Percentiles rank a stretch among this genome's conserved stretches.
Evolutionary conservation across 148 eudicot species (phyloP).

Genomic region (Amaranthus hypochondriacus): DNA sequence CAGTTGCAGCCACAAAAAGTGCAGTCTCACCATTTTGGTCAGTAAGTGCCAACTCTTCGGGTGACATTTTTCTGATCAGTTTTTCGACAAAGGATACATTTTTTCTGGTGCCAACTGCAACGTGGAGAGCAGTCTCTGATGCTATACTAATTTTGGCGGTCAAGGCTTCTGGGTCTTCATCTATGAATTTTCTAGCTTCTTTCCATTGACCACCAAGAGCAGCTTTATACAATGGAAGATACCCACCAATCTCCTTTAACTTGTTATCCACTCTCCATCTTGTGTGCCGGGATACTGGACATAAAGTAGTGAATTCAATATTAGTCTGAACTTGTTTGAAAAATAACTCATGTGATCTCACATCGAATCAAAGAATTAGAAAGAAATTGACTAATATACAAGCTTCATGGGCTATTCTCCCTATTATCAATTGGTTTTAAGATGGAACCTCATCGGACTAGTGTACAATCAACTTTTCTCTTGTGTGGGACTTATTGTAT

Average conservation of each 20-base stretch:
- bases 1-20: slow-evolving; percentile 24
- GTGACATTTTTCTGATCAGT: slow-evolving; percentile 12
- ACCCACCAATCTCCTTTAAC: slow-evolving; percentile 18
- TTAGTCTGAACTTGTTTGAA: no score
- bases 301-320: no score
- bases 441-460: no score
- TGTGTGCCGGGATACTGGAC: not conserved
- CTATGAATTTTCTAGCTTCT: slow-evolving; percentile 22
- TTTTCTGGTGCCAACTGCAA: slow-evolving; percentile 26
- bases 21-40: slow-evolving; percentile 30
- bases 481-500: no score
- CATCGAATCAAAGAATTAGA: no score
- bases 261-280: slow-evolving; percentile 18
- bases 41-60: slow-evolving; percentile 22
- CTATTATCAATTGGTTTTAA: no score
- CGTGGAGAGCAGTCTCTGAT: slow-evolving; percentile 28
- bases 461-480: no score
- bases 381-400: no score
- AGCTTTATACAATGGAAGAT: slow-evolving; percentile 31
- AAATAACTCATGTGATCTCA: no score
- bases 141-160: slow-evolving; percentile 26
- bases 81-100: slow-evolving; percentile 14
- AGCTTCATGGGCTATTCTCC: no score
- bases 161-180: slow-evolving; percentile 24
- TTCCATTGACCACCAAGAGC: slow-evolving; percentile 26